Percentiles rank a stretch among this genome's conserved stretches.
phyloP scores from a whole-genome alignment of 2,329 filamentous ascomycete genomes.

The Trichoderma sp. region DNA sequence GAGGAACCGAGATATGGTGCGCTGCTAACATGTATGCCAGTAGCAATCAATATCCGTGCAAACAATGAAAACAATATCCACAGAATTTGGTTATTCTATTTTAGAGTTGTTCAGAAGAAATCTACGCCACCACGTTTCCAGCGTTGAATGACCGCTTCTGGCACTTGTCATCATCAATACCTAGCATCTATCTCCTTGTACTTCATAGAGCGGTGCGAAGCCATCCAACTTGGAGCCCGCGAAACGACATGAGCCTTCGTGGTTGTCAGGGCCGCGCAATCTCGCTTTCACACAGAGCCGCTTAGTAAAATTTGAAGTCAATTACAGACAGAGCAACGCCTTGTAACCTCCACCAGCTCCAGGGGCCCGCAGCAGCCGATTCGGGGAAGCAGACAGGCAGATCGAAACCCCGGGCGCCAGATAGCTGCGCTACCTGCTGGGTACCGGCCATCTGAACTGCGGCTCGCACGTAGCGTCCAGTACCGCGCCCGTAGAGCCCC shows the following conservation, averaged over 20 bases:
- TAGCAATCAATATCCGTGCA: background rate
- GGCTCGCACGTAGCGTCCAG: background rate
- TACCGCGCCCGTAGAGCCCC: constrained; percentile 1
- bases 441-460: background rate
- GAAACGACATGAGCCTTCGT: background rate
- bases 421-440: background rate
- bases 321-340: background rate
- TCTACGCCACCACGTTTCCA: background rate
- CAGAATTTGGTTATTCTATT: background rate
- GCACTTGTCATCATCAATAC: background rate
- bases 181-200: background rate
- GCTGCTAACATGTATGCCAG: background rate
- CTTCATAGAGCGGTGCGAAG: background rate
- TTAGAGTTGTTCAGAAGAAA: background rate
- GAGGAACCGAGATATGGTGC: background rate
- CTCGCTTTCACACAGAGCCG: background rate
- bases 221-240: background rate
- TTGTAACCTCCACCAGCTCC: background rate
- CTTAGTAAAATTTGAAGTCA: background rate
- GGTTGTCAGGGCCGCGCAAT: background rate
- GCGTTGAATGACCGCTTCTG: background rate
- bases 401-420: background rate
- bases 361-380: constrained; percentile 17
- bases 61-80: background rate
- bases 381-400: constrained; percentile 5